Evolutionary conservation across 345 rosid species (phyloP), one percentile per base, ranked within the genome.

Genomic region (Eucalyptus pauciflora): DNA sequence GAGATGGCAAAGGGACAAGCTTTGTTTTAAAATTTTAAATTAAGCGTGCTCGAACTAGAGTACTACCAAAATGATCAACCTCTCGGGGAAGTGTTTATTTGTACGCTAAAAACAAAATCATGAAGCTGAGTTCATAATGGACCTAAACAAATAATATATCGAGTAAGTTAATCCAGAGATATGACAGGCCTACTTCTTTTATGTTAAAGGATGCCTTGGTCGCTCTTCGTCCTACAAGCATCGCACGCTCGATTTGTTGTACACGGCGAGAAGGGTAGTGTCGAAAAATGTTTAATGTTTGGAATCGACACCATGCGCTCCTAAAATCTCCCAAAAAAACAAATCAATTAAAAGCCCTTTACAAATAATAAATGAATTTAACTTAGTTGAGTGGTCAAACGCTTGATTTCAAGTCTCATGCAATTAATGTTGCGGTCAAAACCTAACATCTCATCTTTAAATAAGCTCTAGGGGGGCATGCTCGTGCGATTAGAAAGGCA

Each of bases 261-360:
- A 79, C 87, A 86, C 62, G 86, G 41, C 56, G 33, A 62, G 83
- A 43, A 56, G 16, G 88, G 86, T 50, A 79, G 8, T 50, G 87
- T 89, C 90, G 86, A 83, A 90, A 1, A 62, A 88, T n/a, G 41
- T 79, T 43, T 46, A 41, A 41, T 37, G 48, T 69, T 31, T 7
- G 43, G 80, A 31, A 69, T 69, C 13, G 3, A 31, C 41, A 16
- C 43, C 7, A 69, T 20, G 12, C 13, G 7, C 11, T 33, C 80
- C 24, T 2, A 17, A 33, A 3, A 10, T 0, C 4, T 1, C 54
- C 56, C 3, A 18, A 60, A 58, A 10, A 5, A 27, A 60, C n/a
- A 27, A 12, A 27, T 0, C 7, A 33, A 69, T 33, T 10, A n/a
- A 69, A 33, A 33, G 2, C 2, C 80, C 7, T 9, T 41, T 9